Conservation (phyloP, 306 rosid species). For the Alnus glutinosa region DNA sequence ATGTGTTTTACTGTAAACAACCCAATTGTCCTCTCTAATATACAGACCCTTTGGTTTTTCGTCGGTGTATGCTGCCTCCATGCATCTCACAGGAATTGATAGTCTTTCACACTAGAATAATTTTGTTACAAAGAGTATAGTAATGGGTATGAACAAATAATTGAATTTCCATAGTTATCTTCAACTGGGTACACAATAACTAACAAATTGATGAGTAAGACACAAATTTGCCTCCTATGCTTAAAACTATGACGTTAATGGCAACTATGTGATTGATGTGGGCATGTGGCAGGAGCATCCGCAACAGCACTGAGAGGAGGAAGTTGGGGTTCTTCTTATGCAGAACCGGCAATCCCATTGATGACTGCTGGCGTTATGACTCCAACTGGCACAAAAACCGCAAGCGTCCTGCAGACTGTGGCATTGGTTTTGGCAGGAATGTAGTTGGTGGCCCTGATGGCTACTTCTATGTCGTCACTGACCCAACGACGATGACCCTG, state of each 20-base stretch:
- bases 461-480: slow-evolving; percentile 82
- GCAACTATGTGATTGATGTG: slow-evolving; percentile 27
- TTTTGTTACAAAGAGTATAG: not conserved
- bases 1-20: slow-evolving; percentile 32
- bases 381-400: slow-evolving; percentile 80
- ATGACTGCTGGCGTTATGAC: slow-evolving; percentile 98
- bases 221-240: not conserved
- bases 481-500: slow-evolving; percentile 75
- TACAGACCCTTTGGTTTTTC: slow-evolving; percentile 26
- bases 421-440: slow-evolving; percentile 91
- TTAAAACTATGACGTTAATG: slow-evolving; percentile 7
- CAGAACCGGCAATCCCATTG: slow-evolving; percentile 94
- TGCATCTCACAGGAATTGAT: not conserved
- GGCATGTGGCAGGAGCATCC: slow-evolving; percentile 60
- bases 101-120: not conserved
- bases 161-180: not conserved
- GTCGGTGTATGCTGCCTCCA: not conserved
- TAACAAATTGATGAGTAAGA: not conserved
- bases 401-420: slow-evolving; percentile 94
- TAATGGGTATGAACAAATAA: not conserved
- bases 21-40: slow-evolving; percentile 12
- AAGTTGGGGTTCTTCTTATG: slow-evolving; percentile 87
- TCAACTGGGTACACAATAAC: not conserved
- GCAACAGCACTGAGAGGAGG: slow-evolving; percentile 85
- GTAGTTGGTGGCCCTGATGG: slow-evolving; percentile 98